These are phyloP conservation scores for slime mould (Dictyostelium discoideum) DNA, from an alignment of 78 protist species.

Conservation along the genomic window DNA sequence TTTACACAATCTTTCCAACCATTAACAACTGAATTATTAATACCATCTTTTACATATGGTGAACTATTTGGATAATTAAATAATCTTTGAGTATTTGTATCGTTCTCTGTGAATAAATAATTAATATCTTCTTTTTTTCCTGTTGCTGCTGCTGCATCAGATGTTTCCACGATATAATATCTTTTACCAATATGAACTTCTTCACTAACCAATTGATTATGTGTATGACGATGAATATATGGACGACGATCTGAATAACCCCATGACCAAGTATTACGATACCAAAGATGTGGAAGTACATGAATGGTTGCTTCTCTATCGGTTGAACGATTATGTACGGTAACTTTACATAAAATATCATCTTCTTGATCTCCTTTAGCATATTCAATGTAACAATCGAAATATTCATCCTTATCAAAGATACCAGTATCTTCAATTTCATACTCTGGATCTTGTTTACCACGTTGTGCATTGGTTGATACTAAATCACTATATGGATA, in stretches of 20 bases:
- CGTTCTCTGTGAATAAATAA: slow-evolving; percentile 88
- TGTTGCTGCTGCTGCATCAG: neutral
- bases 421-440: slow-evolving; percentile 88
- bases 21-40: slow-evolving; percentile 71
- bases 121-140: slow-evolving; percentile 1
- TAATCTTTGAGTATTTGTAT: slow-evolving; percentile 70
- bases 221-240: neutral
- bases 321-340: slow-evolving; percentile 65
- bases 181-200: slow-evolving; percentile 61
- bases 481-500: slow-evolving; percentile 82
- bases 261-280: slow-evolving; percentile 93
- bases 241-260: slow-evolving; percentile 57
- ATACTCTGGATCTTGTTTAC: slow-evolving; percentile 81
- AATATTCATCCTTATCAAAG: slow-evolving; percentile 71
- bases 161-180: slow-evolving; percentile 10
- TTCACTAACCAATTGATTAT: slow-evolving; percentile 31
- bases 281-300: slow-evolving; percentile 88
- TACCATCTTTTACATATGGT: slow-evolving; percentile 82
- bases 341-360: slow-evolving; percentile 74
- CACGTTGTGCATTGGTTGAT: neutral
- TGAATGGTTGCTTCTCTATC: slow-evolving; percentile 36
- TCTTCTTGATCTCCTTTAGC: slow-evolving; percentile 84
- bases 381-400: slow-evolving; percentile 82
- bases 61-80: slow-evolving; percentile 39
- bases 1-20: slow-evolving; percentile 72